phyloP scores from a whole-genome alignment of 1,284 basidiomycete species.

The Ceratobasidium sp. region DNA sequence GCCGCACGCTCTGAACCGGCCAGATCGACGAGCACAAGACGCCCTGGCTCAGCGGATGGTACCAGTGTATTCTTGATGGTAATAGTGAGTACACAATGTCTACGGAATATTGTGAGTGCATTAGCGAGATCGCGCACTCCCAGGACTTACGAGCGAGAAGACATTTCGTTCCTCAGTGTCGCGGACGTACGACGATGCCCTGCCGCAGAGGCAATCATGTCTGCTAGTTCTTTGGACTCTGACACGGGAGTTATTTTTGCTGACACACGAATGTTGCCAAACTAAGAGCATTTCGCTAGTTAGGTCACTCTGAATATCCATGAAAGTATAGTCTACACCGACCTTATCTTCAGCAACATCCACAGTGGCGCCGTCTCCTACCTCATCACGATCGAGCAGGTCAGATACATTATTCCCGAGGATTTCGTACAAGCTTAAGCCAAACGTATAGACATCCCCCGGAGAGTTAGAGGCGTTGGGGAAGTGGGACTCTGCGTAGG shows the following conservation, averaged over 20 bases:
- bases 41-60: conserved; percentile 58
- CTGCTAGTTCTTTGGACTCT: conserved; percentile 16
- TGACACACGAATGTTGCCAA: conserved; percentile 36
- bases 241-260: conserved; percentile 30
- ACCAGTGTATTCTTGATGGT: conserved; percentile 57
- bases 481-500: conserved; percentile 32
- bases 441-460: conserved; percentile 32
- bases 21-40: conserved; percentile 58
- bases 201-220: conserved; percentile 27
- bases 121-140: conserved; percentile 34
- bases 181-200: conserved; percentile 57
- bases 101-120: conserved; percentile 56
- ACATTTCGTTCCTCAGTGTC: conserved; percentile 54
- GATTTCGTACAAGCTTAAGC: conserved; percentile 38
- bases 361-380: conserved; percentile 28
- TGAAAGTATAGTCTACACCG: neutral
- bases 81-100: conserved; percentile 59
- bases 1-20: conserved; percentile 51
- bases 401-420: conserved; percentile 41
- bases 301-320: neutral
- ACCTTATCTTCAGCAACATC: conserved; percentile 44
- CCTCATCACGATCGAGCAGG: conserved; percentile 28
- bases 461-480: conserved; percentile 13
- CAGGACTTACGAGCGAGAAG: conserved; percentile 34
- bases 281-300: neutral